Evolutionary conservation across 345 rosid species (phyloP), one percentile per base, ranked within the genome.

Genomic region (Rubroshorea leprosula): DNA sequence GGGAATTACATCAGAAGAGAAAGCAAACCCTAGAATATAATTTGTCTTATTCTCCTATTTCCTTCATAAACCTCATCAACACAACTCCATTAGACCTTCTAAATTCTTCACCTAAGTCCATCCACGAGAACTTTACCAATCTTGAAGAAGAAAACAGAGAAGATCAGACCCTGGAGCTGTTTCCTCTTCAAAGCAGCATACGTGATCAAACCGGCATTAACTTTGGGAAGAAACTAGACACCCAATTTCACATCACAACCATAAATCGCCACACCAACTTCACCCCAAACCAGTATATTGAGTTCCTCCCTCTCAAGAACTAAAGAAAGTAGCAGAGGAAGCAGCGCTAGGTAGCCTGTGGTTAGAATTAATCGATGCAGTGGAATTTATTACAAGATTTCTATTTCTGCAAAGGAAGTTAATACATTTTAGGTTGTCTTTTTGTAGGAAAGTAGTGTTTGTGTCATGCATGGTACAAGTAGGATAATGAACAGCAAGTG

Each of bases 271-370:
- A 27, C 31, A 35, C 71, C 52, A 78, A 52, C 53, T 66, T 70
- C 64, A 75, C 61, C 55, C 70, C 78, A 58, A 57, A 54, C 74
- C 76, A 76, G 67, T 80, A 57, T 54, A 68, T 82, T 55, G 85
- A 85, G 80, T 85, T 82, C 68, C 76, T 84, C 56, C 87, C 90
- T 51, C 71, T 74, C 67, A 81, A 73, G 72, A 79, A 68, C 57
- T 82, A 70, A 82, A 63, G 60, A 64, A 35, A 6, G 12, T 6
- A 35, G 14, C 0, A 6, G n/a, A 38, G 53, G 24, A 48, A 55
- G 1, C 14, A 23, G 35, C 41, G 51, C 39, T 14, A 58, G 57
- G n/a, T 49, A 35, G 71, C 85, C 78, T 78, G 85, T 76, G 85
- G 68, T n/a, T n/a, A n/a, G n/a, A n/a, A n/a, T n/a, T n/a, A n/a